Evolutionary conservation across 805 yeast genomes (phyloP).

Genomic region (Saccharomycopsis fermentans): DNA sequence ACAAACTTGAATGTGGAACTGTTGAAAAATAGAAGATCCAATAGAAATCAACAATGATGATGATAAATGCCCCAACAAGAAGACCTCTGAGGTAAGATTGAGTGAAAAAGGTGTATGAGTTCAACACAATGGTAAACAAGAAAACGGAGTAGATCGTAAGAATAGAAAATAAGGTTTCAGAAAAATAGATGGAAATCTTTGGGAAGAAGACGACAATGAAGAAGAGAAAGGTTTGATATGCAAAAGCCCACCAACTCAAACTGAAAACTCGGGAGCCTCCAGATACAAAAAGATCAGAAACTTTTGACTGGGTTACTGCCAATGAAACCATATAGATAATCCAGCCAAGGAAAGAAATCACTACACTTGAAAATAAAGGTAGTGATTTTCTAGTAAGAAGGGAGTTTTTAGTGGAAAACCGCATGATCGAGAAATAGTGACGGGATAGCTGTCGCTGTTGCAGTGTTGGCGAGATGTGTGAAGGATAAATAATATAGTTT

Average conservation of each 20-base stretch:
- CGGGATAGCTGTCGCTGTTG: no score
- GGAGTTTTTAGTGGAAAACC: no score
- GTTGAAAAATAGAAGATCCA: slow-evolving; percentile 4
- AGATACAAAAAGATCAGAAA: not conserved
- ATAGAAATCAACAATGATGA: not conserved
- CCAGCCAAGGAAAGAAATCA: not conserved
- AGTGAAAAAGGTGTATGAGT: not conserved
- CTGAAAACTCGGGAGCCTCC: not conserved
- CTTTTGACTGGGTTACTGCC: not conserved
- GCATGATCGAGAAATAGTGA: no score
- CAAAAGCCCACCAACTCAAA: slow-evolving; percentile 4
- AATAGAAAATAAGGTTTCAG: not conserved
- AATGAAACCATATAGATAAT: not conserved
- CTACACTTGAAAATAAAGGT: no score
- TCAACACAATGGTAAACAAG: not conserved
- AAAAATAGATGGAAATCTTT: not conserved
- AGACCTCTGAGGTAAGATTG: not conserved
- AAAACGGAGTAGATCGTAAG: not conserved
- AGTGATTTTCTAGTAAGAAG: no score
- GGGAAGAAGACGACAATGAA: not conserved
- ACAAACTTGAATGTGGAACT: not conserved
- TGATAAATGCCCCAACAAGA: slow-evolving; percentile 1
- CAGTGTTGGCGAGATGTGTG: no score
- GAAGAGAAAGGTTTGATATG: not conserved
- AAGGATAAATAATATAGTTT: no score